These are phyloP conservation scores for Eimeria praecox DNA, from an alignment of 169 alveolate species.

Conservation along the genomic window DNA sequence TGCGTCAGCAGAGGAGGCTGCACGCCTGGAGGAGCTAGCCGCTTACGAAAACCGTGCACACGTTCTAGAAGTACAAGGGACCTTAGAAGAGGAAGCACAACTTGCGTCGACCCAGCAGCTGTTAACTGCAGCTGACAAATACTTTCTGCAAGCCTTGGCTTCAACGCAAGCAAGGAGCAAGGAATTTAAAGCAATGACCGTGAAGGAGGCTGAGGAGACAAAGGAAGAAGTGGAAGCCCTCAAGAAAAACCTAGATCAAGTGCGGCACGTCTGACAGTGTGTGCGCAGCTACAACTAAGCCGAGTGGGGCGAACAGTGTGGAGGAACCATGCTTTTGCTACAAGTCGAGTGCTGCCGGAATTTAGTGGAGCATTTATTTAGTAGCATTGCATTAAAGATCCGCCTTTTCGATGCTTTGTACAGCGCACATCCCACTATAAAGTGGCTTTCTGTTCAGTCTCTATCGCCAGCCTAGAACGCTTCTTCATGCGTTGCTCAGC, in stretches of 20 bases:
- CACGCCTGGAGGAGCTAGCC: constrained; percentile 52
- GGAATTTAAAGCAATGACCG: neutral
- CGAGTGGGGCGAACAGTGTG: neutral
- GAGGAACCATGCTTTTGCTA: neutral
- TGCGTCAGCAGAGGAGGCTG: constrained; percentile 33
- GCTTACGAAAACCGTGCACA: constrained; percentile 23
- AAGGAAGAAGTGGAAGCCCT: constrained; percentile 46
- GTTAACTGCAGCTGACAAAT: constrained; percentile 56
- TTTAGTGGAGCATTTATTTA: neutral
- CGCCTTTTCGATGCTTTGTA: neutral
- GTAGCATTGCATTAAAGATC: neutral
- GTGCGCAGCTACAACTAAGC: neutral
- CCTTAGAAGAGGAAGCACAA: constrained; percentile 28
- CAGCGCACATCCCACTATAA: neutral
- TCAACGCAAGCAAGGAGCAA: constrained; percentile 36
- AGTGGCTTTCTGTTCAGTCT: neutral
- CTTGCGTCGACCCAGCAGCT: constrained; percentile 14
- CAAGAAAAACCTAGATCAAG: constrained; percentile 40
- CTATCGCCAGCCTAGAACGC: neutral
- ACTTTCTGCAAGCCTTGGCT: constrained; percentile 25
- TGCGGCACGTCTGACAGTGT: constrained; percentile 11
- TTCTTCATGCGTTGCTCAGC: constrained; percentile 19
- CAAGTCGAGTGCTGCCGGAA: neutral
- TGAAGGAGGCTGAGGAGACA: constrained; percentile 31
- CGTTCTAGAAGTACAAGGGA: constrained; percentile 59